Base-by-base conservation (phyloP, 306 rosid genomes). In the Dryas octopetala region DNA sequence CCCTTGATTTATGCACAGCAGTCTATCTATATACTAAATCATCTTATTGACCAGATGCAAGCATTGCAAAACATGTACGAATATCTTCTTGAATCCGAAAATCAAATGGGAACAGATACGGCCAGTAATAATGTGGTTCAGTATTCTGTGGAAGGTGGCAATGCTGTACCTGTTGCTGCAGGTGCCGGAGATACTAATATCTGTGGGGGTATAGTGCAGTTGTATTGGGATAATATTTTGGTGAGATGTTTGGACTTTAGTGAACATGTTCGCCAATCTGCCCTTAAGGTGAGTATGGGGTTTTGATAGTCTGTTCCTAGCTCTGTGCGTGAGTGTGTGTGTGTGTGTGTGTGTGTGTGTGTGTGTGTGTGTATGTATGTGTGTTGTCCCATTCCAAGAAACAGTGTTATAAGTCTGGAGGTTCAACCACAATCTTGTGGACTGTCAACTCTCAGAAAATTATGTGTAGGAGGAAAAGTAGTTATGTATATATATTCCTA, bases 141-240 rank as follows among this genome's bases (percentile, higher is more conserved):
- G 51, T 74, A 60, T 79, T 59, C 93, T 54, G 87, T 76, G 43
- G 93, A 89, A 82, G 91, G 87, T 54, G 90, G 86, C 74, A 83
- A 88, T 65, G 85, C 77, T 75, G 99, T 95, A 60, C 96, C 99
- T 55, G 99, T 92, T 83, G 99, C 99, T 87, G 97, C 97, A 0
- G 99, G 99, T 69, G 99, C 99, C 3, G 99, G 99, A 69, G 99
- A 95, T 86, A 95, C 99, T 65, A 95, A 95, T 88, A 92, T 95
- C 41, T 95, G 99, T 19, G 99, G 99, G 69, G 99, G 99, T 77
- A 92, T 95, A 78, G 80, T 95, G 86, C 99, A 95, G 83, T 77
- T 95, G 80, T 92, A 90, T 78, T 95, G 99, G 99, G 92, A 95
- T 70, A 75, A 74, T 71, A 89, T 95, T 80, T 80, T 95, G 70